A percentile compares a stretch with the other conserved stretches of the same genome.
Evolutionary conservation across 139 green algal species (phyloP).

Genomic region (Mesotaenium endlicherianum): DNA sequence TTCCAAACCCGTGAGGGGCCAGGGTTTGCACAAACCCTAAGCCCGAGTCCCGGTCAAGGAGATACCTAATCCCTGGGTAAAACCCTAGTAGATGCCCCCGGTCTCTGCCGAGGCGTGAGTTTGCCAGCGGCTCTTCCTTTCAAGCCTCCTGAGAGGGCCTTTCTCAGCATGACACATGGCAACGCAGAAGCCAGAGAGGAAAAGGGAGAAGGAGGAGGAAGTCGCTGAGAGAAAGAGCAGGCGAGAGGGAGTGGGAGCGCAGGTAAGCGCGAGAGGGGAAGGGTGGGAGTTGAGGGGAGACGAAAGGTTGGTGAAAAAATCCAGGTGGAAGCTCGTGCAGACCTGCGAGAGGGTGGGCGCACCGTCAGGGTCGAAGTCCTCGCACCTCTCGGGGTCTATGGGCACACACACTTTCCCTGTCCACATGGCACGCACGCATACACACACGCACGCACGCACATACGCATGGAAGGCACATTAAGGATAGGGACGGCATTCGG

Average conservation of each 20-base stretch:
- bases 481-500: background rate
- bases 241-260: background rate
- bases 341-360: slow-evolving; percentile 77
- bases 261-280: background rate
- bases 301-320: background rate
- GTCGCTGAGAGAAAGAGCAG: background rate
- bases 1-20: too few relatives aligned
- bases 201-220: background rate
- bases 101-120: too few relatives aligned
- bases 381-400: slow-evolving; percentile 72
- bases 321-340: background rate
- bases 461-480: background rate
- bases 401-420: slow-evolving; percentile 90
- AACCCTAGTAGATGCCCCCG: too few relatives aligned
- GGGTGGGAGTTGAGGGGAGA: background rate
- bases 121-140: too few relatives aligned
- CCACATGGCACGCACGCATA: background rate
- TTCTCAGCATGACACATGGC: too few relatives aligned
- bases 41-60: too few relatives aligned
- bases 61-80: too few relatives aligned
- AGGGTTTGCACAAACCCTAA: too few relatives aligned
- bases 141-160: too few relatives aligned
- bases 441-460: background rate
- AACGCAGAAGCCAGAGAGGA: too few relatives aligned
- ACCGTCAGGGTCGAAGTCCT: slow-evolving; percentile 81